A percentile compares a stretch with the other conserved stretches of the same genome.
Conservation (phyloP, 305 asterid genomes). For the Withania somnifera region DNA sequence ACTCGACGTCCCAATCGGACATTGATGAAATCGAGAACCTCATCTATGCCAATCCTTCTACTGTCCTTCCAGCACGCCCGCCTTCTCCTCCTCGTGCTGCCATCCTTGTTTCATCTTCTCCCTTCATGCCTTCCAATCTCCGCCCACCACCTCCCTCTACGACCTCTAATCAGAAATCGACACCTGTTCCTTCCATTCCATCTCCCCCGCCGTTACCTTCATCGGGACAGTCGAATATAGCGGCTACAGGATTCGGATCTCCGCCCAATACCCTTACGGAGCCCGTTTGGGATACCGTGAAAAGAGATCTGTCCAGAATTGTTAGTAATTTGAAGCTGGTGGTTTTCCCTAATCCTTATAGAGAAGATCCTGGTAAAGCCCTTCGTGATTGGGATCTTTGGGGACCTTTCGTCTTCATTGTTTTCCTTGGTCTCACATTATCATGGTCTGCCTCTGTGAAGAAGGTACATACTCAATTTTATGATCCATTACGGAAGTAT, state of each 20-base stretch:
- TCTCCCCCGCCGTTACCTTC: conserved; percentile 10
- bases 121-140: conserved; percentile 49
- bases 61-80: conserved; percentile 68
- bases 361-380: conserved; percentile 99
- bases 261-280: conserved; percentile 72
- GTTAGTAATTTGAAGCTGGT: conserved; percentile 86
- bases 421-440: conserved; percentile 79
- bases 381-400: conserved; percentile 95
- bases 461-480: conserved; percentile 33
- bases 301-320: conserved; percentile 82
- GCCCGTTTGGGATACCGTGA: conserved; percentile 90
- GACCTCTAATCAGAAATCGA: conserved; percentile 12
- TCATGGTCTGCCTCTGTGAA: conserved; percentile 96
- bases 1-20: conserved; percentile 79
- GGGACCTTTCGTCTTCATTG: conserved; percentile 96
- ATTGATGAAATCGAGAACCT: conserved; percentile 97
- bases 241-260: conserved; percentile 58
- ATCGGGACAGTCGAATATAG: conserved; percentile 11
- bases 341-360: conserved; percentile 81
- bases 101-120: conserved; percentile 58
- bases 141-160: conserved; percentile 31
- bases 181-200: conserved; percentile 23
- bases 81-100: conserved; percentile 75
- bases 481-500: too few species aligned
- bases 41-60: conserved; percentile 51